phyloP scores from a whole-genome alignment of 176 grass and related monocot genomes.

The Zizania latifolia region DNA sequence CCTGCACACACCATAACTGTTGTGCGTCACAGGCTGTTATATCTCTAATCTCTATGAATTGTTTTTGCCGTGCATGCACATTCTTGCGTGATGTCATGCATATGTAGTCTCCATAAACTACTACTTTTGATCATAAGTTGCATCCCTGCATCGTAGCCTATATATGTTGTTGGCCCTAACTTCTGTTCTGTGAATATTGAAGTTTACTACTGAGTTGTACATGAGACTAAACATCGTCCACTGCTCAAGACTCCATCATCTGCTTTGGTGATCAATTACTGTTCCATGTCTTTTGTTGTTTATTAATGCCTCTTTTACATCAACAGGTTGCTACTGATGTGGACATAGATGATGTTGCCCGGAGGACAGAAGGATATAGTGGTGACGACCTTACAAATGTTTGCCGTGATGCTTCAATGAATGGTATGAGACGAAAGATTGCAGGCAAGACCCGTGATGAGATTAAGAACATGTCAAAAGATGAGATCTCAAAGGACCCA shows the following conservation, averaged over 20 bases:
- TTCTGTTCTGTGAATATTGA: background rate
- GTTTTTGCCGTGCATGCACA: background rate
- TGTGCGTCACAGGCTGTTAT: background rate
- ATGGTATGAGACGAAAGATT: slow-evolving; percentile 94
- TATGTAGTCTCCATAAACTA: background rate
- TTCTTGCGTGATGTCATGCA: background rate
- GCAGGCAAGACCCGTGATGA: slow-evolving; percentile 89
- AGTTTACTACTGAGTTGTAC: background rate
- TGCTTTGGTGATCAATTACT: background rate
- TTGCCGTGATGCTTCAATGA: slow-evolving; percentile 93
- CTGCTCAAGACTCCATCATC: no score
- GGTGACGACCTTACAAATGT: slow-evolving; percentile 94
- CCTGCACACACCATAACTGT: background rate
- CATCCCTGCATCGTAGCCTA: background rate
- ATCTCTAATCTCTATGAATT: background rate
- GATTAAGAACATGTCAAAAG: slow-evolving; percentile 89
- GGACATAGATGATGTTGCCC: slow-evolving; percentile 69
- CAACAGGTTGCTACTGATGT: slow-evolving; percentile 66
- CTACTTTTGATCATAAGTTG: background rate
- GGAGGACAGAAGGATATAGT: slow-evolving; percentile 79
- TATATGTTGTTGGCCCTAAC: background rate
- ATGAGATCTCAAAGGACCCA: slow-evolving; percentile 87
- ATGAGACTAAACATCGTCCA: background rate
- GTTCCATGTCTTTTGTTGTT: background rate
- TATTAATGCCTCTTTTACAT: background rate